Evolutionary conservation across 1,284 basidiomycete genomes (phyloP), one percentile per base, ranked within the genome.

Genomic region (Sporisorium exsertum): DNA sequence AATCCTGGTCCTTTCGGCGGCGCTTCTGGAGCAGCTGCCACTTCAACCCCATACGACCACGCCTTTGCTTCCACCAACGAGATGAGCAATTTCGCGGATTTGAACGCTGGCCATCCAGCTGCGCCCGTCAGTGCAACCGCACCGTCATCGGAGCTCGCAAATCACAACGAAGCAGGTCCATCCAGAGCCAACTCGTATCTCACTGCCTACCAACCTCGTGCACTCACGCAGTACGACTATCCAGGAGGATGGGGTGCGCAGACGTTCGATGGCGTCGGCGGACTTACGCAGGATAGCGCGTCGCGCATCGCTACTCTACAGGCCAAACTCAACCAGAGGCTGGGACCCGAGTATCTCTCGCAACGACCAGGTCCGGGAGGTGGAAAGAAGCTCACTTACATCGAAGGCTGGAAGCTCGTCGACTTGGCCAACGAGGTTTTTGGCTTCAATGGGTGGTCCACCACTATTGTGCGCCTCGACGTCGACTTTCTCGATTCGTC

Each of bases 391-490:
- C 87, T 99, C 60, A 95, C 93, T 9, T 99, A 99, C 83, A 92
- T 94, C 3, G 96, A 98, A 85, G 97, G 96, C 0, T 98, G 95
- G 95, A 95, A 94, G 87, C 77, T 77, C 10, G 78, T 81, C 26
- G 77, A 81, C 27, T 64, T 99, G 26, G 96, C 96, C 1, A 99
- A 99, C 85, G 95, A 99, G 80, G 93, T 99, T 40, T 99, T 99
- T 87, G 96, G 96, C 1, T 97, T 95, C 88, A 95, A 98, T 75
- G 97, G 97, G 12, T 99, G 96, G 96, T 94, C 92, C 58, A 94
- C 94, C 2, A 93, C 88, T 60, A 89, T 98, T 54, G 90, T 93
- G 61, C 92, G 87, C 55, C 87, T 97, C 46, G 91, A 91, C 18
- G 92, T 92, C 5, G 89, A 90, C 79, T 90, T 87, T 81, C 61